Percentiles rank a stretch among this genome's conserved stretches.
These are phyloP conservation scores for Linum lewisii DNA, from an alignment of 345 rosid genomes.

Conservation along the genomic window DNA sequence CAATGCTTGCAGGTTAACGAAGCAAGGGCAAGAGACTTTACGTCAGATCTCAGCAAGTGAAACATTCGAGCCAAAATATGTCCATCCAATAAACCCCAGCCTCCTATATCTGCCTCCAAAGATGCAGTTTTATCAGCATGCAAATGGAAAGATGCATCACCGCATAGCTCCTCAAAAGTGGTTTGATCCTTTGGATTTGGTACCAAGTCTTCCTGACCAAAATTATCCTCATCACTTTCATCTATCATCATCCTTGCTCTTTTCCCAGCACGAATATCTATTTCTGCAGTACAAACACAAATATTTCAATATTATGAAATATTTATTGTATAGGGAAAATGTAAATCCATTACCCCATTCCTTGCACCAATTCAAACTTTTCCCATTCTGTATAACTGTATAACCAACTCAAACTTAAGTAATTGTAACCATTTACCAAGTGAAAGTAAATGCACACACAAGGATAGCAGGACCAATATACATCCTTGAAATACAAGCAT, in stretches of 20 bases:
- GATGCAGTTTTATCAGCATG: constrained; percentile 28
- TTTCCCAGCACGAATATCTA: constrained; percentile 55
- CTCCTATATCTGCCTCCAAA: constrained; percentile 29
- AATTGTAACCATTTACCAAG: neutral
- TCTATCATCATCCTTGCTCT: constrained; percentile 62
- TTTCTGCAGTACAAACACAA: constrained; percentile 27
- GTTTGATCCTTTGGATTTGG: constrained; percentile 35
- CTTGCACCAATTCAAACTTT: neutral
- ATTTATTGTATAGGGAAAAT: neutral
- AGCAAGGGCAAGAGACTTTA: constrained; percentile 63
- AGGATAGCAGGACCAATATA: too few relatives aligned
- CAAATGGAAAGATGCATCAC: constrained; percentile 40
- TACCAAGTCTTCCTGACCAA: constrained; percentile 40
- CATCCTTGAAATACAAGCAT: too few relatives aligned
- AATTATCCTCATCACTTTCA: constrained; percentile 57
- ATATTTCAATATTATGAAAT: neutral
- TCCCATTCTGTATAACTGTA: neutral
- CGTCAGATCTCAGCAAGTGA: constrained; percentile 74
- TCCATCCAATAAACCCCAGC: constrained; percentile 84
- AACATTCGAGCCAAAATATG: constrained; percentile 64
- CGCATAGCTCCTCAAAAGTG: constrained; percentile 71
- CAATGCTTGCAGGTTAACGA: constrained; percentile 89
- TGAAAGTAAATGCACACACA: neutral
- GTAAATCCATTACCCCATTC: neutral
- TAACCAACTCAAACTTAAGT: neutral